Evolutionary conservation across 139 green algal genomes (phyloP).

Genomic region (Chlorella sorokiniana): DNA sequence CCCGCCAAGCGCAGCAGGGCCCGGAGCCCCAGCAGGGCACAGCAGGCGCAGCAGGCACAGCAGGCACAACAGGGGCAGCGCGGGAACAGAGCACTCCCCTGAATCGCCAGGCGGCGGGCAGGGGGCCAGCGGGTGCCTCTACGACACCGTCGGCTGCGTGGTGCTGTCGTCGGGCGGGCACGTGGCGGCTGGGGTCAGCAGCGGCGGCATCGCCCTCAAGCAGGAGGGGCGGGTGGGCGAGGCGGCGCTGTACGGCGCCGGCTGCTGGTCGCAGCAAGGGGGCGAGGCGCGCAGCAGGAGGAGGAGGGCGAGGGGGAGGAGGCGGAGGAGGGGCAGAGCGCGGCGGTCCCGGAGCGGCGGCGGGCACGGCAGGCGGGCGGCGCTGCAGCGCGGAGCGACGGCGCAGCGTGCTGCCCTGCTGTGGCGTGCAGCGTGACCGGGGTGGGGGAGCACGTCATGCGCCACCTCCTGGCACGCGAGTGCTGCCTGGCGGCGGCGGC

Average conservation of each 20-base stretch:
- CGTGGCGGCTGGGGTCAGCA: slow-evolving; percentile 78
- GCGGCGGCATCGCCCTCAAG: slow-evolving; percentile 86
- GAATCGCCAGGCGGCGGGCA: too few species aligned
- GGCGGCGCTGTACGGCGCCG: slow-evolving; percentile 75
- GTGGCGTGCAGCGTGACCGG: slow-evolving; percentile 72
- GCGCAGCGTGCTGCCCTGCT: too few species aligned
- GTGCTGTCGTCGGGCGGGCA: slow-evolving; percentile 59
- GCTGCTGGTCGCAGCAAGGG: slow-evolving; percentile 75
- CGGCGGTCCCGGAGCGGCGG: background rate
- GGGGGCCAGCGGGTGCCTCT: slow-evolving; percentile 1
- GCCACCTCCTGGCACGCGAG: slow-evolving; percentile 55
- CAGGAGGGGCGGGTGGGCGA: slow-evolving; percentile 76
- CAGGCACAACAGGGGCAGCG: background rate
- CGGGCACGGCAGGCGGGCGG: background rate
- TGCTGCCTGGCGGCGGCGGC: slow-evolving; percentile 15
- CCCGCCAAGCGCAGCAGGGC: slow-evolving; percentile 1
- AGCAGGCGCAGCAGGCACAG: slow-evolving; percentile 1
- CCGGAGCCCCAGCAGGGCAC: slow-evolving; percentile 13
- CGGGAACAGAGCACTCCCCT: background rate
- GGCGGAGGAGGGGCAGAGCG: background rate
- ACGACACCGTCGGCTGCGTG: slow-evolving; percentile 78
- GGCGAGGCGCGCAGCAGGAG: background rate
- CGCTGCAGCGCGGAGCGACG: slow-evolving; percentile 7
- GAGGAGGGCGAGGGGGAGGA: background rate
- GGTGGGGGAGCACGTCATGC: slow-evolving; percentile 76